Evolutionary conservation across 2,329 filamentous ascomycete species (phyloP).

Genomic region (Kalaharituber pfeilii): DNA sequence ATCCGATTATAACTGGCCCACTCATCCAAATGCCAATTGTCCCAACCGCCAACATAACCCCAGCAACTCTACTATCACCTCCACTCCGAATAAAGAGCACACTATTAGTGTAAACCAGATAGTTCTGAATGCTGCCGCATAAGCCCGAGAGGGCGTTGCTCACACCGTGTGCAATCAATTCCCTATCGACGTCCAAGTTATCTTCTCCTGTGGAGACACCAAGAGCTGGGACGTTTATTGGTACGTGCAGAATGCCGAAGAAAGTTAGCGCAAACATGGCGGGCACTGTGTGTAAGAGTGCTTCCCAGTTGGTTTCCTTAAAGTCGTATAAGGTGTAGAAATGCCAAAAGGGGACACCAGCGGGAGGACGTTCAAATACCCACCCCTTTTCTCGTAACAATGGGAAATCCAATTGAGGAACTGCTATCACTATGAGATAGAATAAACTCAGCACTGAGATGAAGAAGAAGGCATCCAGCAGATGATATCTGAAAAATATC

Average conservation of each 20-base stretch:
- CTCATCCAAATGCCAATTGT: constrained; percentile 71
- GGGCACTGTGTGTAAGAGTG: constrained; percentile 66
- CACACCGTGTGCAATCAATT: constrained; percentile 79
- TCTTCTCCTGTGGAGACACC: constrained; percentile 84
- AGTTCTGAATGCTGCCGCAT: constrained; percentile 80
- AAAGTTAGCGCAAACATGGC: constrained; percentile 96
- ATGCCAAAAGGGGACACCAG: constrained; percentile 84
- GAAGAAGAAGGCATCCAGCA: constrained; percentile 76
- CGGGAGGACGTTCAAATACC: constrained; percentile 77
- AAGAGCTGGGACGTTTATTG: constrained; percentile 90
- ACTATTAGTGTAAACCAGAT: constrained; percentile 93
- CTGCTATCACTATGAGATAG: constrained; percentile 55
- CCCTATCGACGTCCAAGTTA: constrained; percentile 74
- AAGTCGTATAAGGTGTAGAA: constrained; percentile 95
- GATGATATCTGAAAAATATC: constrained; percentile 59
- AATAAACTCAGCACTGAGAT: constrained; percentile 58
- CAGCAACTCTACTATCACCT: constrained; percentile 70
- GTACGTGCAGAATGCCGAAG: constrained; percentile 91
- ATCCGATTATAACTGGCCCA: constrained; percentile 77
- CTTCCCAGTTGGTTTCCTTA: constrained; percentile 61
- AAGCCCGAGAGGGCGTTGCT: constrained; percentile 83
- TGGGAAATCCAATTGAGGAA: constrained; percentile 50
- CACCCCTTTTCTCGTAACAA: constrained; percentile 58
- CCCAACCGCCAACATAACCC: constrained; percentile 61
- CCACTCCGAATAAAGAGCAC: constrained; percentile 92